Conservation (phyloP, 768 basidiomycete genomes). For the Xerocomus potaroensis region DNA sequence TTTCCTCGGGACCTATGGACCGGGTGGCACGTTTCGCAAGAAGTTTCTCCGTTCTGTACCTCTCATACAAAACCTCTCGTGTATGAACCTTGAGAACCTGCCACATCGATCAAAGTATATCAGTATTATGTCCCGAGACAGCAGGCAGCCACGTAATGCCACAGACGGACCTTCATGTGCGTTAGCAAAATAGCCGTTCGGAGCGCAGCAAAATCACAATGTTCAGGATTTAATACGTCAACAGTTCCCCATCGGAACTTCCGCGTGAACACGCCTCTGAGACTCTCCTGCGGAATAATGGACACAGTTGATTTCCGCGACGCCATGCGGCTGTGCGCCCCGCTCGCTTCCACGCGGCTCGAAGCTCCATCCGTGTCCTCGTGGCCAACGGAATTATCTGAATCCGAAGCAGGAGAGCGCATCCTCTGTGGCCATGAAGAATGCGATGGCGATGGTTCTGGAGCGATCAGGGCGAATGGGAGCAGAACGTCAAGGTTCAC, state of each 20-base stretch:
- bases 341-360: constrained; percentile 29
- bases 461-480: constrained; percentile 79
- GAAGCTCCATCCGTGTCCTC: constrained; percentile 18
- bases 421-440: constrained; percentile 30
- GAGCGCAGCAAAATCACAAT: constrained; percentile 85
- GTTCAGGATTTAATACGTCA: constrained; percentile 79
- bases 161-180: constrained; percentile 67
- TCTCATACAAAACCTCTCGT: constrained; percentile 89
- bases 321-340: constrained; percentile 36
- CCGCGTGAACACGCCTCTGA: constrained; percentile 72
- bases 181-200: constrained; percentile 81
- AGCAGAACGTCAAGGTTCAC: constrained; percentile 54
- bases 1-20: constrained; percentile 70
- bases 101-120: constrained; percentile 6
- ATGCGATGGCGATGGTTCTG: constrained; percentile 49
- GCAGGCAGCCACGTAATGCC: constrained; percentile 18
- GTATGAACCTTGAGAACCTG: constrained; percentile 81
- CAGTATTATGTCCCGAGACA: constrained; percentile 7
- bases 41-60: constrained; percentile 87
- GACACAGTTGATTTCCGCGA: constrained; percentile 30
- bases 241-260: constrained; percentile 87
- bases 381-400: constrained; percentile 10
- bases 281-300: constrained; percentile 57
- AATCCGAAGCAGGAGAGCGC: constrained; percentile 18
- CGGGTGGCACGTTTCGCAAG: constrained; percentile 80